phyloP scores from a whole-genome alignment of 331 rosid genomes.

The Arachis monticola region DNA sequence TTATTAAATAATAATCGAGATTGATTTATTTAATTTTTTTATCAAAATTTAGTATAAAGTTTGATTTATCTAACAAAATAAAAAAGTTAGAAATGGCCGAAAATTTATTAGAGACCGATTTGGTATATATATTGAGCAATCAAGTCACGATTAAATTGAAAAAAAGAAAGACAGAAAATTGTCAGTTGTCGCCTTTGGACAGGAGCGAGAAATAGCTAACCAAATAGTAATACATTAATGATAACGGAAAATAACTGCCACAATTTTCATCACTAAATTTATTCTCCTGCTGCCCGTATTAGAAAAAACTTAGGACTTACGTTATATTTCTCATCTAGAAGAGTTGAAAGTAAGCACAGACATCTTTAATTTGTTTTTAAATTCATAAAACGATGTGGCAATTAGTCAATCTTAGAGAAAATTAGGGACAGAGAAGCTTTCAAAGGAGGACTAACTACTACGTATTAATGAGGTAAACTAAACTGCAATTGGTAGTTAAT shows the following conservation, averaged over 20 bases:
- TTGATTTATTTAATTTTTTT: too few relatives aligned
- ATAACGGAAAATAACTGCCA: neutral
- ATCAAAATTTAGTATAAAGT: too few relatives aligned
- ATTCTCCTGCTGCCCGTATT: conserved; percentile 19
- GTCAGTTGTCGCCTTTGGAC: neutral
- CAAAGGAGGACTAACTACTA: neutral
- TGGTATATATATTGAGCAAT: neutral
- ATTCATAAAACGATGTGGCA: neutral
- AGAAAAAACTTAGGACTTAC: neutral
- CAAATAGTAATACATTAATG: neutral
- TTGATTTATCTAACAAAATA: too few relatives aligned
- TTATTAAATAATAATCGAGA: too few relatives aligned
- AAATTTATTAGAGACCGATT: too few relatives aligned
- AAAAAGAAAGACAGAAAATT: neutral
- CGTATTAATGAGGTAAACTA: neutral
- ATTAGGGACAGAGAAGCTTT: neutral
- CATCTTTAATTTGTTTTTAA: neutral
- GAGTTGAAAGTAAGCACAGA: conserved; percentile 34
- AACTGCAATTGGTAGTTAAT: neutral
- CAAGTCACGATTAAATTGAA: neutral
- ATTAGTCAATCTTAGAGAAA: conserved; percentile 24
- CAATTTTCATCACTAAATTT: neutral
- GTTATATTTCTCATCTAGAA: conserved; percentile 32
- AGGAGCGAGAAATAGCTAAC: neutral
- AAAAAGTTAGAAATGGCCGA: too few relatives aligned